phyloP scores from a whole-genome alignment of 1,139 yeast species.

The Protomyces gravidus region DNA sequence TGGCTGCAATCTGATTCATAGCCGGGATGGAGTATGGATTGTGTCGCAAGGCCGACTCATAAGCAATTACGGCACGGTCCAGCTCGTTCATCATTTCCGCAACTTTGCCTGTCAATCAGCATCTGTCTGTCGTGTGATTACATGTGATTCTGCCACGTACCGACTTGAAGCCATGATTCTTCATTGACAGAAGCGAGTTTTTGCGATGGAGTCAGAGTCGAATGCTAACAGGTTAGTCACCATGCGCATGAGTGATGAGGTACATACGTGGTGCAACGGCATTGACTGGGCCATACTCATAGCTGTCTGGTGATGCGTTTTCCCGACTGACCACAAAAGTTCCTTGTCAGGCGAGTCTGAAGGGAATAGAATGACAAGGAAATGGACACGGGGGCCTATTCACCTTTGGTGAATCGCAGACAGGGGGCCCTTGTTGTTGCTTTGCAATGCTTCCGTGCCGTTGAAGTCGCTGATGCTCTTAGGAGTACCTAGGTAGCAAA shows the following conservation, averaged over 20 bases:
- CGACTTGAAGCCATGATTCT: conserved; percentile 86
- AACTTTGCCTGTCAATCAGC: conserved; percentile 53
- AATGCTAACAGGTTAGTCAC: not conserved
- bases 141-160: conserved; percentile 23
- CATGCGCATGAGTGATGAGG: not conserved
- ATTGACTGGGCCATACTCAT: not conserved
- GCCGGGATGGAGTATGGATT: conserved; percentile 83
- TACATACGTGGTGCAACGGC: not conserved
- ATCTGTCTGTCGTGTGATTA: not conserved
- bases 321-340: too few relatives aligned
- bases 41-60: conserved; percentile 84
- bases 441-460: too few relatives aligned
- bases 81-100: conserved; percentile 87
- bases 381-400: too few relatives aligned
- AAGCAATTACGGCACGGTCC: conserved; percentile 83
- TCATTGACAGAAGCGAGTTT: conserved; percentile 56
- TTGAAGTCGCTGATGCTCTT: too few relatives aligned
- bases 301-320: too few relatives aligned
- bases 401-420: too few relatives aligned
- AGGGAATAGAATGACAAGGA: too few relatives aligned
- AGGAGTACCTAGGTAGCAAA: too few relatives aligned
- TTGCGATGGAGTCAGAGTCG: conserved; percentile 46
- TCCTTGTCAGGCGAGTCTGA: too few relatives aligned
- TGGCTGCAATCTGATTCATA: conserved; percentile 76
- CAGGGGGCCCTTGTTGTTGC: too few relatives aligned